Evolutionary conservation across 2,329 filamentous ascomycete species (phyloP).

Genomic region (Pseudogymnoascus pannorum): DNA sequence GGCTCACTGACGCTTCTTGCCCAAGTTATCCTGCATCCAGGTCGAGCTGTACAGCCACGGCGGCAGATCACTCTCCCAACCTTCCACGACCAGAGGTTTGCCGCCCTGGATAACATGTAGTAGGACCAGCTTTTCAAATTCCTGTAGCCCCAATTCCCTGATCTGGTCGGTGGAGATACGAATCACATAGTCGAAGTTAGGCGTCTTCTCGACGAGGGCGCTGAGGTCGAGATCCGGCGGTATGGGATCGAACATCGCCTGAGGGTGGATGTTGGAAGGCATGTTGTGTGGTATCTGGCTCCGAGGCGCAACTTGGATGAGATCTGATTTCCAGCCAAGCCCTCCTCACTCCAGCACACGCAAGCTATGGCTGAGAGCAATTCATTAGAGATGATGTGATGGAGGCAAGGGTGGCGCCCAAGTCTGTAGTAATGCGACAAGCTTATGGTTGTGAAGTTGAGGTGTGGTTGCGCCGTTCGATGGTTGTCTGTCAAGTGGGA

Average conservation of each 20-base stretch:
- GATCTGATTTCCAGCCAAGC: neutral
- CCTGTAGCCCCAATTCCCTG: constrained; percentile 63
- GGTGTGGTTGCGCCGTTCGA: neutral
- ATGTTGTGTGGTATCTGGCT: constrained; percentile 40
- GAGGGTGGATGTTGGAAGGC: constrained; percentile 67
- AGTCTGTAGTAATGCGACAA: neutral
- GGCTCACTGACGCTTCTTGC: constrained; percentile 61
- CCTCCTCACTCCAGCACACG: neutral
- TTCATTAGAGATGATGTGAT: neutral
- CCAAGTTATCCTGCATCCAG: constrained; percentile 74
- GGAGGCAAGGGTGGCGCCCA: neutral
- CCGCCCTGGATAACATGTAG: constrained; percentile 79
- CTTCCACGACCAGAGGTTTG: constrained; percentile 84
- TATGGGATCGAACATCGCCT: constrained; percentile 87
- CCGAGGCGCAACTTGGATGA: neutral
- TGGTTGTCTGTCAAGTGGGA: neutral
- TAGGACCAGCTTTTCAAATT: constrained; percentile 78
- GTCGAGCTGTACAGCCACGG: constrained; percentile 68
- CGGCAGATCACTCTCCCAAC: constrained; percentile 71
- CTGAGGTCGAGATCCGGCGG: constrained; percentile 76
- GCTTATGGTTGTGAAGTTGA: neutral
- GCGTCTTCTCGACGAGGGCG: constrained; percentile 64
- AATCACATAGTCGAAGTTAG: constrained; percentile 82
- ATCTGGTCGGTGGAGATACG: constrained; percentile 75
- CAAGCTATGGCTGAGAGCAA: neutral